Evolutionary conservation across 306 rosid species (phyloP).

Genomic region (Parietaria judaica): DNA sequence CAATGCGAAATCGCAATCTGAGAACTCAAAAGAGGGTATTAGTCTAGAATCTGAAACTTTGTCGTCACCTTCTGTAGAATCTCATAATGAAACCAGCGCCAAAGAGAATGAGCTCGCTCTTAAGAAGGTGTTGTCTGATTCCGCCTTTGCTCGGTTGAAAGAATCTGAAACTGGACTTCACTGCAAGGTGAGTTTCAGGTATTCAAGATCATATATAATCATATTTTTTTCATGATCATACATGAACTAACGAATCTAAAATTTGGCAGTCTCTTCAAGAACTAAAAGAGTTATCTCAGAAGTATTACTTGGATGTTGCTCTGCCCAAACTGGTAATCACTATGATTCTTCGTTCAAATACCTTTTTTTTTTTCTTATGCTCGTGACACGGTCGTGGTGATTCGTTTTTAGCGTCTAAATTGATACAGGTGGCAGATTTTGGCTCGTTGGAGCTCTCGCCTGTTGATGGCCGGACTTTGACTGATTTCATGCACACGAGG

Average conservation of each 20-base stretch:
- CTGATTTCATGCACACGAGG: conserved; percentile 99
- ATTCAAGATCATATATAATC: conserved; percentile 6
- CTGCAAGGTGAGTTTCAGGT: conserved; percentile 60
- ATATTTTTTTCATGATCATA: conserved; percentile 12
- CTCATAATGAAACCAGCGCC: conserved; percentile 40
- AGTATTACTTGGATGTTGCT: conserved; percentile 87
- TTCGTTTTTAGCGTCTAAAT: conserved; percentile 24
- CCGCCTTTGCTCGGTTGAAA: conserved; percentile 76
- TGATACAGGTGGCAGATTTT: conserved; percentile 92
- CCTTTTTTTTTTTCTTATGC: conserved; percentile 8
- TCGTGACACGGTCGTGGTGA: conserved; percentile 21
- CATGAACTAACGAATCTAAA: conserved; percentile 26
- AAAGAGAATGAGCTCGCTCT: conserved; percentile 72
- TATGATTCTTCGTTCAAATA: conserved; percentile 25
- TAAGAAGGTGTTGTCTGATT: conserved; percentile 53
- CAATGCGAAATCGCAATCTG: conserved; percentile 38
- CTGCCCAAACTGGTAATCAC: conserved; percentile 92
- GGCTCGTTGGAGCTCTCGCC: conserved; percentile 97
- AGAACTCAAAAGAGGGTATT: conserved; percentile 31
- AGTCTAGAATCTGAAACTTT: conserved; percentile 45
- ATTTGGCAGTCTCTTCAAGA: conserved; percentile 77
- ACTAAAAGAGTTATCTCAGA: conserved; percentile 59
- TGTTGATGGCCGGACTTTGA: conserved; percentile 95
- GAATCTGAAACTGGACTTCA: conserved; percentile 93
- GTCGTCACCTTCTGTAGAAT: conserved; percentile 35